These are phyloP conservation scores for Lodderomyces beijingensis DNA, from an alignment of 1,139 yeast genomes.

Conservation along the genomic window DNA sequence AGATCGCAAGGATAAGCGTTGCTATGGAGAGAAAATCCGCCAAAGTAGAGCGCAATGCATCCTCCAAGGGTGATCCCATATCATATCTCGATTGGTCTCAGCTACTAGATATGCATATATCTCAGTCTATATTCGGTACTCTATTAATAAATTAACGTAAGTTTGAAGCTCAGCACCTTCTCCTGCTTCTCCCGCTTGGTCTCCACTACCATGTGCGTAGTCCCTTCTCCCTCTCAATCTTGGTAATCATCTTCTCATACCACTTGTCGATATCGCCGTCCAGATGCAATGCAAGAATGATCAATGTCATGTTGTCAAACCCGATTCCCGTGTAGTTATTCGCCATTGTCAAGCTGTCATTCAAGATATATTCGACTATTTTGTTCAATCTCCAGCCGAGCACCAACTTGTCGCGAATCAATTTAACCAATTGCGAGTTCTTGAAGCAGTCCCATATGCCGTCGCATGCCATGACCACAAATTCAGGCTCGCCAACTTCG, in stretches of 20 bases:
- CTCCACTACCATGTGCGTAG: too few species aligned
- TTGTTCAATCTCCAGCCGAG: slow-evolving; percentile 56
- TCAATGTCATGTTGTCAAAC: slow-evolving; percentile 74
- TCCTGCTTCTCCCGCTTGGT: too few species aligned
- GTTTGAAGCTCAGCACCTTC: too few species aligned
- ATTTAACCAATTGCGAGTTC: slow-evolving; percentile 48
- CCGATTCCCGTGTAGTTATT: slow-evolving; percentile 73
- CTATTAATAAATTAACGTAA: too few species aligned
- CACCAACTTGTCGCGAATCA: slow-evolving; percentile 55
- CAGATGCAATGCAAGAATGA: slow-evolving; percentile 56
- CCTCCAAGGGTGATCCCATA: too few species aligned
- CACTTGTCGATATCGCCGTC: slow-evolving; percentile 45
- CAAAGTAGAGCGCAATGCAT: too few species aligned
- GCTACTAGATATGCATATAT: too few species aligned
- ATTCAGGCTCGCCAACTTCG: slow-evolving; percentile 46
- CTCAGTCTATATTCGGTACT: too few species aligned
- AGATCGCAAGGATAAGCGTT: too few species aligned
- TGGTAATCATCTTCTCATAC: slow-evolving; percentile 50
- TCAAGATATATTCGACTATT: slow-evolving; percentile 55
- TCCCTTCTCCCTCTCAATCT: slow-evolving; percentile 45
- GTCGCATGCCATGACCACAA: slow-evolving; percentile 67
- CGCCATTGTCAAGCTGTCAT: slow-evolving; percentile 69
- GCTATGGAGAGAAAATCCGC: too few species aligned
- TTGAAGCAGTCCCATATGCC: slow-evolving; percentile 80
- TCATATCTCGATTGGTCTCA: too few species aligned